Evolutionary conservation across 805 yeast genomes (phyloP).

Genomic region (Blastobotrys terrestris): DNA sequence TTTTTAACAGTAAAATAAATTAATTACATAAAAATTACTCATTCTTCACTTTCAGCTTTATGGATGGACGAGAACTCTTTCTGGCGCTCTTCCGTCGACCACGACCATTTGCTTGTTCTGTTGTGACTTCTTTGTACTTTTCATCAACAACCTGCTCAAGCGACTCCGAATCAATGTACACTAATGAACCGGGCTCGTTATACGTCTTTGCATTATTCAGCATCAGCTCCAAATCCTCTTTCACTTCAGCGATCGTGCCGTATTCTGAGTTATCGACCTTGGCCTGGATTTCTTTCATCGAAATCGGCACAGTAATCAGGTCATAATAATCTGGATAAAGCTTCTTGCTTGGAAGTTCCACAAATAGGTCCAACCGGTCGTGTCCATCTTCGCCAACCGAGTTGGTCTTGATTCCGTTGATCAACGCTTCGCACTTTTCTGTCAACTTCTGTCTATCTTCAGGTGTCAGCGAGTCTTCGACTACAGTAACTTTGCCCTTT

Average conservation of each 20-base stretch:
- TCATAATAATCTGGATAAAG: constrained; percentile 81
- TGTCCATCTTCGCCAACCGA: constrained; percentile 38
- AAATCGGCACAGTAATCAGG: constrained; percentile 53
- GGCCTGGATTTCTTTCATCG: constrained; percentile 48
- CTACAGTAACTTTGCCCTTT: constrained; percentile 1
- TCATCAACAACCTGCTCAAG: constrained; percentile 4
- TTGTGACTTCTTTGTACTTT: background rate
- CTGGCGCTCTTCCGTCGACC: background rate
- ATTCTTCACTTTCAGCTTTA: background rate
- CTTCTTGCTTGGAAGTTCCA: constrained; percentile 63
- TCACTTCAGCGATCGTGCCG: constrained; percentile 40
- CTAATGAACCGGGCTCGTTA: constrained; percentile 62
- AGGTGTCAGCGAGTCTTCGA: constrained; percentile 10
- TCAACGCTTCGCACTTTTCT: constrained; percentile 14
- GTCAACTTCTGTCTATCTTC: constrained; percentile 6
- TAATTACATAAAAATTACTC: background rate
- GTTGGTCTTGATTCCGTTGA: constrained; percentile 32
- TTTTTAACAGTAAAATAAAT: background rate
- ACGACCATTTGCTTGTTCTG: background rate
- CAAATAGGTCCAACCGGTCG: constrained; percentile 37
- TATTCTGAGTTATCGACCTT: constrained; percentile 37
- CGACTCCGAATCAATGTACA: constrained; percentile 50
- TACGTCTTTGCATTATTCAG: constrained; percentile 60
- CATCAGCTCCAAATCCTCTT: constrained; percentile 49
- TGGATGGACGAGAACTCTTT: background rate